phyloP scores from a whole-genome alignment of 768 basidiomycete genomes.

The Amanita pseudoporphyria region DNA sequence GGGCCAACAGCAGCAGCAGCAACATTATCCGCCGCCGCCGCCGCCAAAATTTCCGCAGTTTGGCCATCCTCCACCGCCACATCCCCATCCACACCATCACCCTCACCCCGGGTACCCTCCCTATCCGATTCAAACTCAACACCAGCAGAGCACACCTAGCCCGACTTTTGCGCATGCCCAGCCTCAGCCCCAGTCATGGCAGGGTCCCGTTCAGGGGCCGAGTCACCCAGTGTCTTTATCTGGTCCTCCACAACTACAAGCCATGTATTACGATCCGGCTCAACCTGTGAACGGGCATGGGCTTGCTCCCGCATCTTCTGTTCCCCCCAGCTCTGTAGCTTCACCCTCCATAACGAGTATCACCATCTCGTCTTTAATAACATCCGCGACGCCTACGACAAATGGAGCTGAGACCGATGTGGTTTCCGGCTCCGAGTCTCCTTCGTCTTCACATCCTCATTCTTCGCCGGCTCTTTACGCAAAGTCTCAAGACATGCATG shows the following conservation, averaged over 20 bases:
- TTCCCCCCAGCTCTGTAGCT: too few relatives aligned
- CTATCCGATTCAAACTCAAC: neutral
- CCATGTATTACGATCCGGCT: neutral
- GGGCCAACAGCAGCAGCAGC: neutral
- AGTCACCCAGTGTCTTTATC: neutral
- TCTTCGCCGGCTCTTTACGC: too few relatives aligned
- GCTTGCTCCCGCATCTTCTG: too few relatives aligned
- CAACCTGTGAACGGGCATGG: neutral
- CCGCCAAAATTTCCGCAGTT: too few relatives aligned
- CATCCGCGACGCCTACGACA: too few relatives aligned
- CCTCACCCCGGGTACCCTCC: neutral
- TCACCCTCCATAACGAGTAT: too few relatives aligned
- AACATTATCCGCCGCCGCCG: neutral
- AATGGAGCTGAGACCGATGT: too few relatives aligned
- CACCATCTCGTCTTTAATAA: too few relatives aligned
- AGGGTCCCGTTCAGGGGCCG: neutral
- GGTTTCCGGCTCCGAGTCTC: too few relatives aligned
- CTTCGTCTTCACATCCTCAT: too few relatives aligned
- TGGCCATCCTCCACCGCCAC: conserved; percentile 6
- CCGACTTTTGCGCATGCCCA: neutral
- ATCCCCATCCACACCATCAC: neutral
- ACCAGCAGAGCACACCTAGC: neutral
- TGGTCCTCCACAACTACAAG: neutral
- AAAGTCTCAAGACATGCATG: too few relatives aligned
- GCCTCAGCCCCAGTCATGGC: neutral